Evolutionary conservation across 169 alveolate species (phyloP).

Genomic region (Nephromyces sp.): DNA sequence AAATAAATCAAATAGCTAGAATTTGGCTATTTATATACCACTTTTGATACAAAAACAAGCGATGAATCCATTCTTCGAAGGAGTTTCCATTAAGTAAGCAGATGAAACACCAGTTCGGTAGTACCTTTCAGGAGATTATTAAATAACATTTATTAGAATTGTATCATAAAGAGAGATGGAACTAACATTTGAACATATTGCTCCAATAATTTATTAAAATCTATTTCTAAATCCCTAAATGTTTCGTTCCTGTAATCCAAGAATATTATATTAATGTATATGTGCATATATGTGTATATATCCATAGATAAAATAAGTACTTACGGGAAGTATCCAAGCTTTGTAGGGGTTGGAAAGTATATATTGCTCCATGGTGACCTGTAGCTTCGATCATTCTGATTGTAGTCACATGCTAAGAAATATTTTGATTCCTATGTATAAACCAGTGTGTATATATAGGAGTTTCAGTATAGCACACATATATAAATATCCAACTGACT

Average conservation of each 20-base stretch:
- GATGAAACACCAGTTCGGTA: neutral
- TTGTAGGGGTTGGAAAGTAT: neutral
- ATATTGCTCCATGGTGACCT: neutral
- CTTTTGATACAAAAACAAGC: neutral
- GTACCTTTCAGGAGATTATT: neutral
- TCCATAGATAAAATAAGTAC: neutral
- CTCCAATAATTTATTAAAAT: too few species aligned
- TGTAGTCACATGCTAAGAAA: neutral
- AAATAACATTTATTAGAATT: too few species aligned
- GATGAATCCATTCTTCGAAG: neutral
- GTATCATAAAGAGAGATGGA: too few species aligned
- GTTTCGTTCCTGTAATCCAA: too few species aligned
- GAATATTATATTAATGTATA: too few species aligned
- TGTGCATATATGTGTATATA: neutral
- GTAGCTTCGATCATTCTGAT: neutral
- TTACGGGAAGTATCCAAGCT: neutral
- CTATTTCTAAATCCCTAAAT: too few species aligned
- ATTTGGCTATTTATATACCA: neutral
- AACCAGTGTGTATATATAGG: too few species aligned
- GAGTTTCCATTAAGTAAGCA: neutral
- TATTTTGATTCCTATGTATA: neutral
- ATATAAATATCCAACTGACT: too few species aligned
- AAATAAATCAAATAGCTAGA: neutral
- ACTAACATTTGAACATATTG: too few species aligned
- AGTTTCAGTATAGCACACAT: too few species aligned